phyloP scores from a whole-genome alignment of 208 protist species.

The Naegleria lovaniensis region DNA sequence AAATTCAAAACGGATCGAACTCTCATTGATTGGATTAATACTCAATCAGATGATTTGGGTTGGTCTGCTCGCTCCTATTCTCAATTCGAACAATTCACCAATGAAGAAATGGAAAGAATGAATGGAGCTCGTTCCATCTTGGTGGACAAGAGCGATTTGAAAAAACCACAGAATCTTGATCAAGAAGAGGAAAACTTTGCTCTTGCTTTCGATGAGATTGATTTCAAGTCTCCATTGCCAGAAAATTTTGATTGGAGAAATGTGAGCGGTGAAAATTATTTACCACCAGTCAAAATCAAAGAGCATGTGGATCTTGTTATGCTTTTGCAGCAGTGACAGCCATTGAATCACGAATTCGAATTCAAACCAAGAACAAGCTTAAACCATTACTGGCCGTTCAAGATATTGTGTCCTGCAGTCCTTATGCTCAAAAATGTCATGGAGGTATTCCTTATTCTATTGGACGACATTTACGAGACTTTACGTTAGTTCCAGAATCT shows the following conservation, averaged over 20 bases:
- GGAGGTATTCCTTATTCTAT: neutral
- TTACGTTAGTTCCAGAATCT: neutral
- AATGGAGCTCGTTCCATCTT: neutral
- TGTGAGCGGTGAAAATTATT: neutral
- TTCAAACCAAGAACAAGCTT: neutral
- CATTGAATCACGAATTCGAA: neutral
- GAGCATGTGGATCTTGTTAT: neutral
- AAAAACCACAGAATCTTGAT: neutral
- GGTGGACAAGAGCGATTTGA: neutral
- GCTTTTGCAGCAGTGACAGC: neutral
- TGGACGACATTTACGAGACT: neutral
- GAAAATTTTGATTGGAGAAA: slow-evolving; percentile 21
- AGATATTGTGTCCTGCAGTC: neutral
- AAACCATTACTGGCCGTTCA: neutral
- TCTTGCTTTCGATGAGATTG: neutral
- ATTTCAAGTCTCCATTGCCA: neutral
- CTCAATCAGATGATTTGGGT: neutral
- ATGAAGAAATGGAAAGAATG: neutral
- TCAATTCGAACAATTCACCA: neutral
- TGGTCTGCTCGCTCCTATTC: neutral
- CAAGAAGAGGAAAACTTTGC: neutral
- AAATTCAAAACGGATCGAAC: neutral
- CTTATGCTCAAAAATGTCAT: neutral
- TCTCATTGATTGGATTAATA: neutral
- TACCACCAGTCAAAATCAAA: neutral